These are phyloP conservation scores for Glarea lozoyensis DNA, from an alignment of 495 filamentous ascomycete genomes.

Conservation along the genomic window DNA sequence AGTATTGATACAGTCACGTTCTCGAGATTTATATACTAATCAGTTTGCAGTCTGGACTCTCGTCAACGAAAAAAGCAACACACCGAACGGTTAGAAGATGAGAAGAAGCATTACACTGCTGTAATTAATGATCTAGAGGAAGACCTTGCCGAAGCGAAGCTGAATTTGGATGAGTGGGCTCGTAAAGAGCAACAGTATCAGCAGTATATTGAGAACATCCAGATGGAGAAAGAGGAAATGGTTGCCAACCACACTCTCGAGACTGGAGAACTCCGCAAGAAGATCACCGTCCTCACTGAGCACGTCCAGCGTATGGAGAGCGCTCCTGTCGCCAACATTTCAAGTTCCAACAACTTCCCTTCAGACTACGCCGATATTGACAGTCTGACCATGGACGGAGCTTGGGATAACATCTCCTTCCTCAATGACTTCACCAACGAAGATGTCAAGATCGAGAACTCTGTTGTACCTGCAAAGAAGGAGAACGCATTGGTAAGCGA, in stretches of 20 bases:
- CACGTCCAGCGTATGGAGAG: conserved; percentile 73
- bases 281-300: conserved; percentile 80
- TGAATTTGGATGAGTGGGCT: conserved; percentile 58
- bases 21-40: conserved; percentile 26
- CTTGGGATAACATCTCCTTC: conserved; percentile 76
- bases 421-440: conserved; percentile 48
- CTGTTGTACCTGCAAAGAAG: conserved; percentile 47
- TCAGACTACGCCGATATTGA: conserved; percentile 75
- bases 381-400: conserved; percentile 65
- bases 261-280: conserved; percentile 91
- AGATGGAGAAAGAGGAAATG: conserved; percentile 85
- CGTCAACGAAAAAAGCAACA: conserved; percentile 98
- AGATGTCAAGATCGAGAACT: conserved; percentile 43
- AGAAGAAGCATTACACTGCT: conserved; percentile 82
- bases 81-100: conserved; percentile 92
- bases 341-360: conserved; percentile 51
- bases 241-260: conserved; percentile 85
- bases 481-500: conserved; percentile 41
- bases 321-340: conserved; percentile 45
- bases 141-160: conserved; percentile 56
- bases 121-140: conserved; percentile 73
- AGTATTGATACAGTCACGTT: conserved; percentile 15
- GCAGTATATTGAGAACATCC: conserved; percentile 65
- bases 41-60: conserved; percentile 67
- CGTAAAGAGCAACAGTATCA: conserved; percentile 61